phyloP scores from a whole-genome alignment of 768 basidiomycete species.

The Amanita exitialis region DNA sequence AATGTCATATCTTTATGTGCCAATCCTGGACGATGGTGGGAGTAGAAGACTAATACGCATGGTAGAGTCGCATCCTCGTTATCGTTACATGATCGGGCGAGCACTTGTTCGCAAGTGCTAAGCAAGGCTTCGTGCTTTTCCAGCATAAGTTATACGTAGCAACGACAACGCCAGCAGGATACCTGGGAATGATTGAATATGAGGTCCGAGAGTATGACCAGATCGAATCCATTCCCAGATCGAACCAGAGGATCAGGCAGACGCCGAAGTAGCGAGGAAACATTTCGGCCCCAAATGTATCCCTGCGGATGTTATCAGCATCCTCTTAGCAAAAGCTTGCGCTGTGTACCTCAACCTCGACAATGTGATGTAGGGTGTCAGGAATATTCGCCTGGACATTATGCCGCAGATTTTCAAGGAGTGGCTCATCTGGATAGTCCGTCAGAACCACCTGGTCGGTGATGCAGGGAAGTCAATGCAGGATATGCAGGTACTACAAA shows the following conservation, averaged over 20 bases:
- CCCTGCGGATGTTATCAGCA: slow-evolving; percentile 29
- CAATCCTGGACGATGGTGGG: slow-evolving; percentile 80
- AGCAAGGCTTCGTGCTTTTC: slow-evolving; percentile 76
- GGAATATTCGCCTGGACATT: slow-evolving; percentile 58
- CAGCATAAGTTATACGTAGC: background rate
- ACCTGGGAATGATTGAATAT: slow-evolving; percentile 95
- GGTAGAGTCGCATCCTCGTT: slow-evolving; percentile 11
- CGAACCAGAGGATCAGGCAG: slow-evolving; percentile 9
- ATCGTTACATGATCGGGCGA: slow-evolving; percentile 12
- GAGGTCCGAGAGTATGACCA: slow-evolving; percentile 86
- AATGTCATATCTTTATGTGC: slow-evolving; percentile 79
- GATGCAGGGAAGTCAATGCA: background rate
- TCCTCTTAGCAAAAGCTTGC: background rate
- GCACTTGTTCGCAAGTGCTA: slow-evolving; percentile 50
- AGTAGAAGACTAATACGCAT: slow-evolving; percentile 72
- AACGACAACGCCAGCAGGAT: background rate
- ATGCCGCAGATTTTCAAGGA: slow-evolving; percentile 64
- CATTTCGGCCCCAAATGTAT: slow-evolving; percentile 72
- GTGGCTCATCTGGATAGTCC: slow-evolving; percentile 78
- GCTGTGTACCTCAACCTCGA: slow-evolving; percentile 19
- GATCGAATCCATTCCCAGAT: slow-evolving; percentile 40
- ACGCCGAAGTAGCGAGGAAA: slow-evolving; percentile 31
- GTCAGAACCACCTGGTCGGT: slow-evolving; percentile 67
- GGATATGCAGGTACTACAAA: background rate
- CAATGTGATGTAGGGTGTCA: slow-evolving; percentile 23